A percentile compares a stretch with the other conserved stretches of the same genome.
These are phyloP conservation scores for Mucuna pruriens DNA, from an alignment of 306 rosid genomes.

Conservation along the genomic window DNA sequence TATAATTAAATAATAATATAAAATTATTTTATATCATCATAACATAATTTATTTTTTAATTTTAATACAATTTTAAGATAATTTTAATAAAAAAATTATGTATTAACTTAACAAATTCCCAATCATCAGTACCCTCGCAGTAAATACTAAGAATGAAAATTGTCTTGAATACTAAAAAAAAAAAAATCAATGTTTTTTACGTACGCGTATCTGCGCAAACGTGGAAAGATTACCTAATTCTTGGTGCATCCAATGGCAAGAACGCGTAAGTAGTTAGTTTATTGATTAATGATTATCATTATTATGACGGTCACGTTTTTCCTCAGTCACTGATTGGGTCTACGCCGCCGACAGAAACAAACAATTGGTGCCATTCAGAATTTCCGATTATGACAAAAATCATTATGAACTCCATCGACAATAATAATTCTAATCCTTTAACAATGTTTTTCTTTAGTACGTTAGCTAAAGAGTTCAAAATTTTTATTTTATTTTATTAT, in stretches of 20 bases:
- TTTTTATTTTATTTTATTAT: no score
- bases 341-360: slow-evolving; percentile 40
- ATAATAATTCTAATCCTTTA: neutral
- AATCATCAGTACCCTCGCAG: no score
- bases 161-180: no score
- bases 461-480: no score
- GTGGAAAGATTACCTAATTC: slow-evolving; percentile 39
- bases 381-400: slow-evolving; percentile 26
- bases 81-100: no score
- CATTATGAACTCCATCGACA: slow-evolving; percentile 34
- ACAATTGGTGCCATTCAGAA: slow-evolving; percentile 40
- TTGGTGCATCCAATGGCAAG: slow-evolving; percentile 42
- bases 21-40: no score
- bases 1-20: no score
- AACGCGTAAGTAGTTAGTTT: slow-evolving; percentile 29
- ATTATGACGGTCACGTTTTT: neutral
- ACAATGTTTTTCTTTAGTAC: no score
- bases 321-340: slow-evolving; percentile 26
- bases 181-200: neutral
- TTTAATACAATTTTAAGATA: no score
- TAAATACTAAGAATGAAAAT: no score
- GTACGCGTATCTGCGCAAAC: slow-evolving; percentile 24
- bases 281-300: slow-evolving; percentile 20
- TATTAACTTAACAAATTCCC: no score
- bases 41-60: no score